Base-by-base conservation (phyloP, 768 basidiomycete species). In the Dentipellis sp. region DNA sequence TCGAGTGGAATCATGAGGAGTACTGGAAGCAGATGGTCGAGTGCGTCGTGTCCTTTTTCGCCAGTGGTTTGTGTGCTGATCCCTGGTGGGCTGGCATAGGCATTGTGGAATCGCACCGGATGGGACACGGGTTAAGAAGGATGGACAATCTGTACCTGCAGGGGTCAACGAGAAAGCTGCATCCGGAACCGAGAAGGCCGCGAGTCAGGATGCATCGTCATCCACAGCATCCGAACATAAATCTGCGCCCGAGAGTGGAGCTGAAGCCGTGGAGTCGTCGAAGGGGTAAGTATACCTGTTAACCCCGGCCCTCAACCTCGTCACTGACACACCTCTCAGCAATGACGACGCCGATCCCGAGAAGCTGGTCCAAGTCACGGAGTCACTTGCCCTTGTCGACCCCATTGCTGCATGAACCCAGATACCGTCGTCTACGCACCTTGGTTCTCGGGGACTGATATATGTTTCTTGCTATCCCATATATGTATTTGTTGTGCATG, bases 21-120 rank as follows among this genome's bases (percentile, higher is more conserved):
- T 92, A 93, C 66, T 94, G 91, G 91, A 76, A 84, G 57, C 84
- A 87, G 63, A 75, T 93, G 22, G 75, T 88, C 42, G 70, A 78
- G 86, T 89, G 71, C 58, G 78, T 72, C 21, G 11, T 8, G 22
- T 47, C 47, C 17, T 10, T 40, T 29, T 29, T 29, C 29, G 29
- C 6, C 29, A 29, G 29, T n/a, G 39, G 39, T 11, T 10, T 42
- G 14, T 10, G 10, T 19, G 46, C 49, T 50, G 39, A 46, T n/a
- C 0, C 17, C 19, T 21, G 56, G 10, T 17, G 0, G 17, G 14
- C 11, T 50, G 9, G 21, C 29, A 29, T 57, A 70, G 68, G 14
- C 53, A 54, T 17, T 70, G 69, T 39, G 63, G 64, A 17, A 63
- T 70, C 19, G 69, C 68, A 10, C 63, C 68, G 2, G 68, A 70